Evolutionary conservation across 164 flowering plant genomes (phyloP), one percentile per base, ranked within the genome.

Genomic region (Nymphaea colorata): DNA sequence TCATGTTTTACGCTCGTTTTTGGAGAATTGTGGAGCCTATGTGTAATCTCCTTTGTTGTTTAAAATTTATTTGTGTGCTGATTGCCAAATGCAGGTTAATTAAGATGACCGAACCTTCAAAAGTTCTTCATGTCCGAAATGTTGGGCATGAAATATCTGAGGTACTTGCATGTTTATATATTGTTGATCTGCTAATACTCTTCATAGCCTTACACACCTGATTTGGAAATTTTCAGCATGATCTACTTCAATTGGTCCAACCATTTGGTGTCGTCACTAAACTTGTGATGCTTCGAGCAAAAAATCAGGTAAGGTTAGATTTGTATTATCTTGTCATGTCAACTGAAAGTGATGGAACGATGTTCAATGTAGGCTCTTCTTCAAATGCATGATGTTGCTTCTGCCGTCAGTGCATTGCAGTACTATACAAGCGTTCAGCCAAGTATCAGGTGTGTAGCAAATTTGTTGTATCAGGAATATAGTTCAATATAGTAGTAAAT

Each of bases 71-170:
- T n/a, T 61, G 3, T 61, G 6, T 17, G 16, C 17, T 36, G 6
- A 6, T 6, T 36, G 16, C 11, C 6, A 61, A 61, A 61, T 61
- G 64, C 64, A 73, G 65, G 59, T 67, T 51, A 51, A 53, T 16
- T 62, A 71, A 67, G 70, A 94, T 94, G 99, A 65, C 97, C 1
- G 99, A 91, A 71, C 96, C 99, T 45, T 94, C 99, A 42, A 94
- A 94, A 79, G 99, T 94, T 62, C 85, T 94, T 80, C 99, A 94
- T 57, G 84, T 94, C 14, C 98, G 99, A 69, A 94, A 94, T 62
- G 99, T 94, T 43, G 99, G 97, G 6, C 99, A 94, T 62, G 99
- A 94, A 77, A 90, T 94, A 59, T 82, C 98, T 41, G 99, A 94
- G 84, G 99, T 91, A 82, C 16, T 61, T 36, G 12, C 1, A 41